These are phyloP conservation scores for Globisporangium rhizosaccharum DNA, from an alignment of 352 stramenopile species.

Conservation along the genomic window DNA sequence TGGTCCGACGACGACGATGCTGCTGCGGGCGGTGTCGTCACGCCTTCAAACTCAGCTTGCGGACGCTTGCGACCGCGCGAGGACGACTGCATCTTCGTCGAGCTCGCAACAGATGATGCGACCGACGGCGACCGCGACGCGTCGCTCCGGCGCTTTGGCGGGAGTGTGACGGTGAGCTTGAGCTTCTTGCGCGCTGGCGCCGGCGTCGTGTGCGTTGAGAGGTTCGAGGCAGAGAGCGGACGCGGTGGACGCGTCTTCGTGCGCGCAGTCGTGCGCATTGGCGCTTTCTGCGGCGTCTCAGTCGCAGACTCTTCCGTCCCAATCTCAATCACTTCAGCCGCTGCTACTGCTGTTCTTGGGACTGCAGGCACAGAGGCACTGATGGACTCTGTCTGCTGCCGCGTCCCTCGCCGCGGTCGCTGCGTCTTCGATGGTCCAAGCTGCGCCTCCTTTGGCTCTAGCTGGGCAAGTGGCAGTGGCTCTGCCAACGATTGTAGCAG, in stretches of 20 bases:
- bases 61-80: background rate
- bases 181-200: slow-evolving; percentile 7
- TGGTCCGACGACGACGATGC: background rate
- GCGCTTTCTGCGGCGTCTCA: slow-evolving; percentile 7
- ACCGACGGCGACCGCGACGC: background rate
- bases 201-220: background rate
- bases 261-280: background rate
- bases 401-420: background rate
- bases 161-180: slow-evolving; percentile 1
- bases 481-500: background rate
- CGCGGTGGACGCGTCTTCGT: background rate
- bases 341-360: background rate
- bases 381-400: background rate
- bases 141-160: background rate
- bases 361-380: background rate
- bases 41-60: slow-evolving; percentile 1
- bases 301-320: slow-evolving; percentile 7
- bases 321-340: slow-evolving; percentile 10
- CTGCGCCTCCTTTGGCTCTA: background rate
- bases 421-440: background rate
- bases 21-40: background rate
- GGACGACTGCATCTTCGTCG: background rate
- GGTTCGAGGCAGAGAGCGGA: too few relatives aligned
- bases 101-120: background rate
- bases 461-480: background rate